Percentiles rank a stretch among this genome's conserved stretches.
Evolutionary conservation across 805 yeast species (phyloP).

Genomic region (Priceomyces medius): DNA sequence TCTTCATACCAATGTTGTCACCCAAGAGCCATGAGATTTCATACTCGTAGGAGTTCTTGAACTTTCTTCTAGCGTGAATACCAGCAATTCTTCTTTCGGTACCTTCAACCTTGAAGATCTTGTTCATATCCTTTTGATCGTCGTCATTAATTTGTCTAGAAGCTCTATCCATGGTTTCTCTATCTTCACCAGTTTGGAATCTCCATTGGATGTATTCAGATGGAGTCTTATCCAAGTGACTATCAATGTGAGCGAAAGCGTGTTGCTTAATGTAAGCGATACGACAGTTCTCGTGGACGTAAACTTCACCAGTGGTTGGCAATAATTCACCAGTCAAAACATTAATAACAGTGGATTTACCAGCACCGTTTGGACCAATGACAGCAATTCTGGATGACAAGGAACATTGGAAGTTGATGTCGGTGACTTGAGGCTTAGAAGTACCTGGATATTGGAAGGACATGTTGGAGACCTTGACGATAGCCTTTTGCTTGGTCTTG

Average conservation of each 20-base stretch:
- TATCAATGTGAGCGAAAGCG: constrained; percentile 99
- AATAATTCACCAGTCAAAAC: constrained; percentile 99
- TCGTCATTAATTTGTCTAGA: constrained; percentile 96
- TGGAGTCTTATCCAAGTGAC: constrained; percentile 98
- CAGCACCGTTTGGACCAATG: constrained; percentile 99
- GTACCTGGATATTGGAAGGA: constrained; percentile 99
- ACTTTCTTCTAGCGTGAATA: constrained; percentile 96
- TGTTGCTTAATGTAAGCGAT: constrained; percentile 99
- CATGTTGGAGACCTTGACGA: constrained; percentile 96
- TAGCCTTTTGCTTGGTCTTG: constrained; percentile 99
- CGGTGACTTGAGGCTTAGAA: constrained; percentile 85
- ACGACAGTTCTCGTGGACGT: constrained; percentile 99
- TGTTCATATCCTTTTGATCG: constrained; percentile 98
- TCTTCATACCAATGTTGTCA: constrained; percentile 98
- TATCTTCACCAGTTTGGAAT: constrained; percentile 99
- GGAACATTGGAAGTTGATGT: constrained; percentile 98
- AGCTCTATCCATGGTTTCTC: constrained; percentile 99
- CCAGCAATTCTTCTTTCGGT: constrained; percentile 96
- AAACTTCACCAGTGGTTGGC: constrained; percentile 98
- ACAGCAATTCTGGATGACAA: constrained; percentile 99
- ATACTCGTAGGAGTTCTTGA: constrained; percentile 99
- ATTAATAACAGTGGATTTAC: constrained; percentile 98
- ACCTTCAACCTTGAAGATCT: constrained; percentile 98
- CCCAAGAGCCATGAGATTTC: constrained; percentile 97
- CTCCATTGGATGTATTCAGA: constrained; percentile 99